Evolutionary conservation across 169 alveolate species (phyloP).

Genomic region (Blepharisma undulans): DNA sequence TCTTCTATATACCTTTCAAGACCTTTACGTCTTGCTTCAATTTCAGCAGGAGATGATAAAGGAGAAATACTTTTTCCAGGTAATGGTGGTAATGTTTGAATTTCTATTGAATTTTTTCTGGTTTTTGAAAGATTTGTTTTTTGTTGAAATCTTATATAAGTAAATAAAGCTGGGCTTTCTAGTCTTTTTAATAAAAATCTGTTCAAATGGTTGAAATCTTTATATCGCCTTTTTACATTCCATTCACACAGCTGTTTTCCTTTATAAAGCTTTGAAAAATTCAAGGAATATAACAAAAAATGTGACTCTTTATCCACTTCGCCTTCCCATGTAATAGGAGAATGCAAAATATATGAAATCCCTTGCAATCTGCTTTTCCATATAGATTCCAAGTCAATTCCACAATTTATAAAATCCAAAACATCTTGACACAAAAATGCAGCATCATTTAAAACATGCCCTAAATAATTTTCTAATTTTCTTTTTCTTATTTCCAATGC

Average conservation of each 20-base stretch:
- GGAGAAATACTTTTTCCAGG: constrained; percentile 3
- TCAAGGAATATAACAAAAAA: background rate
- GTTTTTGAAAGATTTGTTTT: background rate
- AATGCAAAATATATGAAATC: background rate
- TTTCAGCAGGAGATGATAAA: background rate
- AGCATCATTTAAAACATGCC: constrained; percentile 28
- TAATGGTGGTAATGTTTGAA: background rate
- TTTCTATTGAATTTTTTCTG: background rate
- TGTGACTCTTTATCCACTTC: background rate
- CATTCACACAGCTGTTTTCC: background rate
- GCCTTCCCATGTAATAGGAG: constrained; percentile 28
- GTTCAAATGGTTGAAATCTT: background rate
- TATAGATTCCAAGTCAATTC: background rate
- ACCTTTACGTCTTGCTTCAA: background rate
- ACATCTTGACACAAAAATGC: constrained; percentile 3
- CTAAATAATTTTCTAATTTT: constrained; percentile 6
- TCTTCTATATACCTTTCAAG: constrained; percentile 26
- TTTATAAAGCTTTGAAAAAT: background rate
- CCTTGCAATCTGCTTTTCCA: background rate
- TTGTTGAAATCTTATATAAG: background rate
- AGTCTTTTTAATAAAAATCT: background rate
- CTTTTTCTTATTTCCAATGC: background rate
- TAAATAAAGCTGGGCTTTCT: background rate
- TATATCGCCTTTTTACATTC: background rate
- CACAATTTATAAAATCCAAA: constrained; percentile 10